A percentile compares a stretch with the other conserved stretches of the same genome.
phyloP scores from a whole-genome alignment of 345 rosid genomes.

The Erucastrum elatum region DNA sequence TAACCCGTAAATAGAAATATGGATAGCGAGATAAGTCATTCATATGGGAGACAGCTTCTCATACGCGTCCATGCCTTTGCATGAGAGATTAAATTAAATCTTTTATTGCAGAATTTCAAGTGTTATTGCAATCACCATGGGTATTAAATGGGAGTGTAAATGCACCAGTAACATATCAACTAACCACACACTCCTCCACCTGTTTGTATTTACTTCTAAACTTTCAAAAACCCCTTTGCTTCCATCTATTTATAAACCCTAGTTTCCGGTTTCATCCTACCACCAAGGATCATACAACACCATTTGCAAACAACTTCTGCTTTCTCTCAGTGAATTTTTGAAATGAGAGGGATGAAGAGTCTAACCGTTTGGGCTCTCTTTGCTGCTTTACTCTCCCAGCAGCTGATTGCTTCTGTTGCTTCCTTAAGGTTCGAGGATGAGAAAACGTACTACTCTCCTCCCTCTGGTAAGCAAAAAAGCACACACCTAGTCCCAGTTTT shows the following conservation, averaged over 20 bases:
- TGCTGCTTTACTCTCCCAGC: conserved; percentile 50
- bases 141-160: conserved; percentile 48
- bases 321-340: conserved; percentile 7
- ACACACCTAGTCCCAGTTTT: background rate
- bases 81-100: conserved; percentile 15
- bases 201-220: conserved; percentile 59
- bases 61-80: conserved; percentile 33
- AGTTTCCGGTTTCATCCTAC: conserved; percentile 6
- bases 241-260: conserved; percentile 35
- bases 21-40: conserved; percentile 17
- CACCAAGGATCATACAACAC: conserved; percentile 22
- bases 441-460: conserved; percentile 69
- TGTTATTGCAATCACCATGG: conserved; percentile 27
- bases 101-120: conserved; percentile 14
- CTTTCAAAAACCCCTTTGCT: conserved; percentile 25
- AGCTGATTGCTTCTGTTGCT: conserved; percentile 45
- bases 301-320: background rate
- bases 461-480: conserved; percentile 30
- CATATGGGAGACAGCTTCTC: conserved; percentile 32
- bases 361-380: conserved; percentile 43
- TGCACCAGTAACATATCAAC: conserved; percentile 75
- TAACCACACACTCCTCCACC: conserved; percentile 68
- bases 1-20: conserved; percentile 19
- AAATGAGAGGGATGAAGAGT: conserved; percentile 39
- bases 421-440: conserved; percentile 51